Conservation (phyloP, 345 rosid genomes). For the Kandelia obovata region DNA sequence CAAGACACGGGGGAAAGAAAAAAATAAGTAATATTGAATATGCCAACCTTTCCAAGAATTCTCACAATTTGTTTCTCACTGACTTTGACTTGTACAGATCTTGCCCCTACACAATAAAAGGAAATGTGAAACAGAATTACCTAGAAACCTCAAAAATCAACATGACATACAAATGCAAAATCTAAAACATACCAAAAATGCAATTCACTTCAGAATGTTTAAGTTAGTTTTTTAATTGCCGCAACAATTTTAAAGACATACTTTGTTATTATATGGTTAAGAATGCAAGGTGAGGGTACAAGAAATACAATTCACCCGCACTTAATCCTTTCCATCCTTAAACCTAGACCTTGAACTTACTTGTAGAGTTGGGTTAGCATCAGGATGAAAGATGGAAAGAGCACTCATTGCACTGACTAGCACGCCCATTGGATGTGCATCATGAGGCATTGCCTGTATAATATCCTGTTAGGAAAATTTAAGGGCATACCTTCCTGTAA, state of each 20-base stretch:
- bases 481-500: too few species aligned
- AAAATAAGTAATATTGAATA: constrained; percentile 1
- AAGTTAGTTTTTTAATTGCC: too few species aligned
- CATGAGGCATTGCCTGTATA: constrained; percentile 95
- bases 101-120: constrained; percentile 50
- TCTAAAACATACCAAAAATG: too few species aligned
- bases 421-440: constrained; percentile 98
- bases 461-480: constrained; percentile 51
- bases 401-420: constrained; percentile 96
- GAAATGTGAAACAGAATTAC: too few species aligned
- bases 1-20: background rate
- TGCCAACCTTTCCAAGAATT: constrained; percentile 77
- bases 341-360: constrained; percentile 40
- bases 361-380: constrained; percentile 96
- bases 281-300: too few species aligned
- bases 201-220: too few species aligned
- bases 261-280: too few species aligned
- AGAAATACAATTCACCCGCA: too few species aligned
- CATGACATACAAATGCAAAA: too few species aligned
- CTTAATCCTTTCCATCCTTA: too few species aligned
- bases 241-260: too few species aligned
- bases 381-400: constrained; percentile 93
- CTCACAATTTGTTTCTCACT: constrained; percentile 93
- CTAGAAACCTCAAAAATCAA: too few species aligned
- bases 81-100: constrained; percentile 77